Evolutionary conservation across 176 grass and related monocot species (phyloP).

Genomic region (Triticum dicoccoides): DNA sequence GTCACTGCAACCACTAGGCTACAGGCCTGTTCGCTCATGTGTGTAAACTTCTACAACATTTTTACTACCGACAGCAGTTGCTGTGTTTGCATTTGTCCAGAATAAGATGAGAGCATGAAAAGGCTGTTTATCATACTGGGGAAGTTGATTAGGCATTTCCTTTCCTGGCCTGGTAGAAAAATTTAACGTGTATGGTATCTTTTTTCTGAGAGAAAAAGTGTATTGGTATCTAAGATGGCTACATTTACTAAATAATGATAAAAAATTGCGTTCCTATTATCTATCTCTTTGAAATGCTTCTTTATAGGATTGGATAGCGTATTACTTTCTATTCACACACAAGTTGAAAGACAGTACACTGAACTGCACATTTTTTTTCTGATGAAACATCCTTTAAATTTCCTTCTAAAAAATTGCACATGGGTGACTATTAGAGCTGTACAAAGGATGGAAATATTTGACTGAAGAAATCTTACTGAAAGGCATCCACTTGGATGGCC

Average conservation of each 20-base stretch:
- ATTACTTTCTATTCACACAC: neutral
- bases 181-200: neutral
- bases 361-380: neutral
- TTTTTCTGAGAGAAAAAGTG: too few species aligned
- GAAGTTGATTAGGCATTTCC: constrained; percentile 4
- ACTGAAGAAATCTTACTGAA: constrained; percentile 54
- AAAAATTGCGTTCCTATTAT: neutral
- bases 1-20: too few species aligned
- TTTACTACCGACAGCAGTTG: neutral
- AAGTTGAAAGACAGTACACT: neutral
- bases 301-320: neutral
- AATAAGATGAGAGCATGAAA: neutral
- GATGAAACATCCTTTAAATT: too few species aligned
- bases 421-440: neutral
- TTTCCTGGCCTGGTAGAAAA: neutral
- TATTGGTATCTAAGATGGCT: neutral
- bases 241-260: neutral
- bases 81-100: neutral
- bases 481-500: constrained; percentile 62
- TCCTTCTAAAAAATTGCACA: too few species aligned
- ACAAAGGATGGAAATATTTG: neutral
- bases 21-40: neutral
- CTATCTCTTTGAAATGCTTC: neutral
- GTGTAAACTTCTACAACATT: neutral
- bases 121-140: neutral